Evolutionary conservation across 192 early-diverging fungal genomes (phyloP), one percentile per base, ranked within the genome.

Genomic region (Coemansia sp.): DNA sequence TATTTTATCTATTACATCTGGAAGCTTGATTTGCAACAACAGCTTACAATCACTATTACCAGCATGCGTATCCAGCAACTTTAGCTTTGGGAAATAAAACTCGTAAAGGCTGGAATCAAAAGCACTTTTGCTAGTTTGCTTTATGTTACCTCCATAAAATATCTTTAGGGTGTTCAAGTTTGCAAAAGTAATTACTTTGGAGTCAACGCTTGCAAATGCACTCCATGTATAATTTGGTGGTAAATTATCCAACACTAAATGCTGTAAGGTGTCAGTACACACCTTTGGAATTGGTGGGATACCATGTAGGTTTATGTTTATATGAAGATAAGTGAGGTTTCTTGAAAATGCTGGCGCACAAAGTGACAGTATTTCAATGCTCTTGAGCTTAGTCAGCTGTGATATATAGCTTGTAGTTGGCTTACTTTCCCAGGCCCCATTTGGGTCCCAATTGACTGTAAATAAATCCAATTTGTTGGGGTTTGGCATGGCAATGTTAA

Each of bases 21-120:
- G n/a, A n/a, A n/a, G n/a, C n/a, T n/a, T n/a, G n/a, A n/a, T n/a
- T n/a, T n/a, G n/a, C n/a, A n/a, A n/a, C n/a, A n/a, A n/a, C n/a
- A n/a, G n/a, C n/a, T n/a, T n/a, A n/a, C n/a, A n/a, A n/a, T n/a
- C n/a, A n/a, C n/a, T n/a, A n/a, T n/a, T n/a, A n/a, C n/a, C n/a
- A n/a, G n/a, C n/a, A n/a, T n/a, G n/a, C n/a, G n/a, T n/a, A n/a
- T n/a, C n/a, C n/a, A n/a, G n/a, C n/a, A n/a, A 19, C 4, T 44
- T 12, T 44, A 44, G 43, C 43, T 44, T 44, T 14, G 43, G 43
- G 15, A 44, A 44, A 44, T 44, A 9, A 15, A 44, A 19, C 8
- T 44, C 21, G 5, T 16, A 21, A 0, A n/a, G n/a, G n/a, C n/a
- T n/a, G n/a, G n/a, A n/a, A n/a, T n/a, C n/a, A n/a, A n/a, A n/a